phyloP scores from a whole-genome alignment of 2,329 filamentous ascomycete genomes.

The Penicillium rolfsii region DNA sequence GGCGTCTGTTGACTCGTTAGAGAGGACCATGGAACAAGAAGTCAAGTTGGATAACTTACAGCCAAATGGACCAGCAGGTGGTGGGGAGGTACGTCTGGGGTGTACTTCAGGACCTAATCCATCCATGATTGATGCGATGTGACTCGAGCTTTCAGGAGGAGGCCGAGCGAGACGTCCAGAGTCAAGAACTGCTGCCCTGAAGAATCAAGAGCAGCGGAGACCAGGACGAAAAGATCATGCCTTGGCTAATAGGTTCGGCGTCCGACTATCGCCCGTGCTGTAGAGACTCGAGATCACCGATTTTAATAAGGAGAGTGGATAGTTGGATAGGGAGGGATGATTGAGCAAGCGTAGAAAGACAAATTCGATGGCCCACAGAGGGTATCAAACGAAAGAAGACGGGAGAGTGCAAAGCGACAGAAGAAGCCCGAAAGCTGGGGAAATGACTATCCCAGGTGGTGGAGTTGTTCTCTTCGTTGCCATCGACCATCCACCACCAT shows the following conservation, averaged over 20 bases:
- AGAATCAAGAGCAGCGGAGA: constrained; percentile 28
- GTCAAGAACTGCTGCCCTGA: constrained; percentile 29
- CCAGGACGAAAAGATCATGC: constrained; percentile 34
- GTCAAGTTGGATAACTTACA: constrained; percentile 55
- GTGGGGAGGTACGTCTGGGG: constrained; percentile 54
- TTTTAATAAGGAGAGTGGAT: not conserved
- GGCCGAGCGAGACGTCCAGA: constrained; percentile 1
- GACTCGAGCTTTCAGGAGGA: not conserved
- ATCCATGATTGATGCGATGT: constrained; percentile 36
- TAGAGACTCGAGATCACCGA: constrained; percentile 4
- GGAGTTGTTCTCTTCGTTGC: constrained; percentile 17
- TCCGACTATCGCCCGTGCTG: constrained; percentile 6
- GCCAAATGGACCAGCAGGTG: constrained; percentile 65
- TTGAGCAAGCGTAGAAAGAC: not conserved
- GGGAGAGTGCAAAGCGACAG: not conserved
- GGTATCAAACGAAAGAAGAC: not conserved
- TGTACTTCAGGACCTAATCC: constrained; percentile 36
- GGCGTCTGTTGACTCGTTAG: constrained; percentile 32
- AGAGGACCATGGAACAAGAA: not conserved
- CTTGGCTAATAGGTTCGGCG: constrained; percentile 22
- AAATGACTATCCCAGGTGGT: constrained; percentile 11
- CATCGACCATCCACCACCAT: constrained; percentile 17
- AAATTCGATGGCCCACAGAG: not conserved
- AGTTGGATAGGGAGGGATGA: not conserved
- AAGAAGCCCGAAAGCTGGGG: constrained; percentile 26